Evolutionary conservation across 2,329 filamentous ascomycete genomes (phyloP), one percentile per base, ranked within the genome.

Genomic region (Beauveria sp.): DNA sequence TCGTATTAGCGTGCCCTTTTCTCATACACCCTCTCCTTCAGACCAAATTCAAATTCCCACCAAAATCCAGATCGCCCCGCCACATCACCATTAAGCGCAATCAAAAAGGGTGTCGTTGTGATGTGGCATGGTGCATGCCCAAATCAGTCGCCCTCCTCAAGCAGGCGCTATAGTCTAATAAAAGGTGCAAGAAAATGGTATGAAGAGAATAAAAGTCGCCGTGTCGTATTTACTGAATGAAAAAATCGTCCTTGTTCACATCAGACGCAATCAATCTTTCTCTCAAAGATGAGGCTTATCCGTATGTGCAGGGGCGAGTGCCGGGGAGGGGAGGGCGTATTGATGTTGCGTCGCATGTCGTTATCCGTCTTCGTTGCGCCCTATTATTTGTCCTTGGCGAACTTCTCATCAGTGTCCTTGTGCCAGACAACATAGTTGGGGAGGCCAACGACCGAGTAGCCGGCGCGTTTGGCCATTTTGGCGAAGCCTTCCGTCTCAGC

Each of bases 381-480:
- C 3, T 49, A 53, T 70, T 76, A 84, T 67, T 76, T 72, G 73
- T 98, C 28, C 42, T 62, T 98, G 40, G 92, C 91, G 40, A 86
- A 84, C 81, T 97, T 96, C 80, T 99, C 95, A 62, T 93, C 86
- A 2, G 95, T 99, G 74, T 99, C 95, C 70, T 96, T 90, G 73
- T 99, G 95, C 95, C 95, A 99, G 63, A 99, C 93, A 56, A 99
- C 88, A 73, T 99, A 99, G 75, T 99, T 99, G 48, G 93, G 95
- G 61, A 99, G 80, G 51, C 95, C 95, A 67, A 91, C 85, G 28
- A 99, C 95, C 70, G 91, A 83, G 73, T 97, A 98, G 50, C 95
- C 95, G 20, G 95, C 95, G 65, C 92, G 84, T 79, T 96, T 97
- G 63, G 95, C 95, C 95, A 99, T 99, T 75, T 96, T 96, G 43